A percentile compares a stretch with the other conserved stretches of the same genome.
Conservation (phyloP, 1,284 basidiomycete species). For the Sporisorium exsertum region DNA sequence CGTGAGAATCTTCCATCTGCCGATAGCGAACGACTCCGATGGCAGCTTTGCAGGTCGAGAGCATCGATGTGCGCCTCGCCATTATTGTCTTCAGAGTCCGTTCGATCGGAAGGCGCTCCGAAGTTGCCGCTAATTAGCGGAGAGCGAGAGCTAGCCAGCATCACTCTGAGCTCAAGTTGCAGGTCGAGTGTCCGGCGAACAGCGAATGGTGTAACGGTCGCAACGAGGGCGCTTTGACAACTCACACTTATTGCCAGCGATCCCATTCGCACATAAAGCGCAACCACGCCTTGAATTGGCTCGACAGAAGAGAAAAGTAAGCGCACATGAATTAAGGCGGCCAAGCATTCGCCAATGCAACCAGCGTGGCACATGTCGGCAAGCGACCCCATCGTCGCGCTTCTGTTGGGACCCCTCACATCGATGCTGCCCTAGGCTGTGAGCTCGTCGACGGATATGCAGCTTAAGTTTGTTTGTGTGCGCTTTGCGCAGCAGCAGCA, state of each 20-base stretch:
- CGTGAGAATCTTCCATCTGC: too few species aligned
- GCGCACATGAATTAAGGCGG: neutral
- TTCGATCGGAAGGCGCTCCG: neutral
- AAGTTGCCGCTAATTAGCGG: neutral
- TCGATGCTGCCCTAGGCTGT: neutral
- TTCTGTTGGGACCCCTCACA: neutral
- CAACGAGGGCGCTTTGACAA: too few species aligned
- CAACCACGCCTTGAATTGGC: too few species aligned
- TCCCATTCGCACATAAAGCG: too few species aligned
- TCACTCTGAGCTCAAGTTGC: too few species aligned
- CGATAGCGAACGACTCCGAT: too few species aligned
- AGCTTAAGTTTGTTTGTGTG: slow-evolving; percentile 11
- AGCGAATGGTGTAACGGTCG: too few species aligned
- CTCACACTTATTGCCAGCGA: too few species aligned
- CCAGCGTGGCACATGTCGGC: neutral
- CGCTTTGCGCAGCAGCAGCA: neutral
- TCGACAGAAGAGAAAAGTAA: too few species aligned
- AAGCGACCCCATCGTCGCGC: neutral
- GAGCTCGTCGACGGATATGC: slow-evolving; percentile 15
- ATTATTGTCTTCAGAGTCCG: neutral
- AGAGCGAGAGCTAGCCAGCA: neutral
- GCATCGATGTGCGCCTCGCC: too few species aligned
- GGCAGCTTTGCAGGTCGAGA: too few species aligned
- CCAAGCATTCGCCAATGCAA: neutral
- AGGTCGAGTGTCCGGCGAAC: too few species aligned